Evolutionary conservation across 2,329 filamentous ascomycete genomes (phyloP), one percentile per base, ranked within the genome.

Genomic region (Capronia epimyces): DNA sequence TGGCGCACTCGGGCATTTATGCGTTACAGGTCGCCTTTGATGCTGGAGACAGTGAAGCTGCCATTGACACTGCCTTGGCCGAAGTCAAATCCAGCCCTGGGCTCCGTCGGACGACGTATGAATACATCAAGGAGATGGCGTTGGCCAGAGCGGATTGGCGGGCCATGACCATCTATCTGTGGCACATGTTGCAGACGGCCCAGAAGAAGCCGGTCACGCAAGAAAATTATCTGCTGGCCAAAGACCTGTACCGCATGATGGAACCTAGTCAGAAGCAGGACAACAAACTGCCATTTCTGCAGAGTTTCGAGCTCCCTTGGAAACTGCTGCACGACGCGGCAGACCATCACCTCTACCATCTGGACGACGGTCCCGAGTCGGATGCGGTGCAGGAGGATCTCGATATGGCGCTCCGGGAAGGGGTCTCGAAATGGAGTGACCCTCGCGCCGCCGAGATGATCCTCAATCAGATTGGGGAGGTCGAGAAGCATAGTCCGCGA

Each of bases 401-500:
- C n/a, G 51, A 51, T 21, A 45, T 29, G 16, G 55, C 55, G 20
- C 27, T 57, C n/a, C 46, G 43, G 13, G 49, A 51, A 3, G 55
- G 55, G 3, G 36, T 54, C 5, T 34, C 40, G 12, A 46, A 52
- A n/a, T 56, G 51, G 47, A 44, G 50, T 15, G 56, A 58, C 21
- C 44, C 44, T 13, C 18, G 32, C 21, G 53, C 53, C 8, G 45
- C 41, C 4, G 41, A 55, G 3, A 13, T 50, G 18, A 43, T 50
- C 10, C 45, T 58, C 12, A 25, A 20, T 27, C 27, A 50, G 7
- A 16, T 41, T 7, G 39, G 29, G 15, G 49, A 50, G 20, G 29
- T 53, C 20, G 15, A 36, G n/a, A 46, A 48, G 12, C 40, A 50
- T 25, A 52, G 54, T 13, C 20, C 44, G 9, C 22, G 42, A 18